phyloP scores from a whole-genome alignment of 1,284 basidiomycete species.

The Mycosarcoma maydis region DNA sequence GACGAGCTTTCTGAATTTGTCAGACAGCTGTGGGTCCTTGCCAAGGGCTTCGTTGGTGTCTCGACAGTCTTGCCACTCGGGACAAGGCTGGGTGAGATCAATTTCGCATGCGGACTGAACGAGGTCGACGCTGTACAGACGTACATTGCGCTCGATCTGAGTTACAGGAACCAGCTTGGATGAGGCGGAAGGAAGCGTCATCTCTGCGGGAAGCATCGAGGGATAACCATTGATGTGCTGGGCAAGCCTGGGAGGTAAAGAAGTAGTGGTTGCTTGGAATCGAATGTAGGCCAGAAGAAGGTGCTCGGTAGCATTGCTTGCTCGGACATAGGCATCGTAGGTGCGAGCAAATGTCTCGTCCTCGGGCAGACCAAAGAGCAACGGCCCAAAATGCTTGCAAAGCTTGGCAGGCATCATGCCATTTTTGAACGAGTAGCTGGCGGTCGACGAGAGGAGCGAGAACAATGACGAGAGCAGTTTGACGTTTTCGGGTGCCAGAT shows the following conservation, averaged over 20 bases:
- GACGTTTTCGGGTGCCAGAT: conserved; percentile 36
- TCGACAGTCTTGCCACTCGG: conserved; percentile 55
- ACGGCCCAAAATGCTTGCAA: conserved; percentile 55
- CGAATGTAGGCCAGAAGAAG: conserved; percentile 64
- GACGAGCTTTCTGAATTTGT: conserved; percentile 61
- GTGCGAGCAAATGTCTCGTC: conserved; percentile 64
- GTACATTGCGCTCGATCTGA: conserved; percentile 58
- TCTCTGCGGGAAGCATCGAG: conserved; percentile 49
- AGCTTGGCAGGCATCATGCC: conserved; percentile 64
- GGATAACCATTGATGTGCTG: conserved; percentile 61
- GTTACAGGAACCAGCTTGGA: conserved; percentile 59
- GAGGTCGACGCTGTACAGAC: conserved; percentile 60
- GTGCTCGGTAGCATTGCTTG: conserved; percentile 64
- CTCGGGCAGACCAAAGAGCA: conserved; percentile 65
- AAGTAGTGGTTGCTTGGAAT: conserved; percentile 36
- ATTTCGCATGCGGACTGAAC: conserved; percentile 57
- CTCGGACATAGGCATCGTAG: conserved; percentile 60
- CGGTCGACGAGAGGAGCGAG: conserved; percentile 61
- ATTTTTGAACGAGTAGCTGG: conserved; percentile 63
- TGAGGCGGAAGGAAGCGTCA: conserved; percentile 29
- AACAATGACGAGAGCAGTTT: conserved; percentile 57
- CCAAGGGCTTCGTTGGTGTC: conserved; percentile 30
- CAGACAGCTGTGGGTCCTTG: conserved; percentile 58
- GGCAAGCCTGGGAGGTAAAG: conserved; percentile 53
- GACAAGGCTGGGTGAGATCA: conserved; percentile 35